These are phyloP conservation scores for Gomphus sp. DNA, from an alignment of 1,284 basidiomycete genomes.

Conservation along the genomic window DNA sequence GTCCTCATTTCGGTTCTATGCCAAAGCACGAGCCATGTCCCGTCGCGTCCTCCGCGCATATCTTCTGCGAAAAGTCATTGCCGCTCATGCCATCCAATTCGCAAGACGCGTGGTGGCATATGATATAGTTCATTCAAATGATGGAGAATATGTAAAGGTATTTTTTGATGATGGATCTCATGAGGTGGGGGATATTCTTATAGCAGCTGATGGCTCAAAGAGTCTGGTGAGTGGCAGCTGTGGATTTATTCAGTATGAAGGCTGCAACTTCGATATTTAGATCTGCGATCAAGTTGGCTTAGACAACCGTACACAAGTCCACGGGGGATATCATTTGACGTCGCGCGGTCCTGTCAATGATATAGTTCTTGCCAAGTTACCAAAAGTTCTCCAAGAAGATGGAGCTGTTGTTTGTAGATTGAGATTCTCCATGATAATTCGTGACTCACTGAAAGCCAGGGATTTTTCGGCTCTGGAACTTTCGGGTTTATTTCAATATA, in stretches of 20 bases:
- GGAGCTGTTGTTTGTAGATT: constrained; percentile 3
- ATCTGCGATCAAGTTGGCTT: constrained; percentile 8
- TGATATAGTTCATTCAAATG: constrained; percentile 6
- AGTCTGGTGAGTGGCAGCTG: constrained; percentile 2
- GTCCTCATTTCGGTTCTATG: constrained; percentile 3
- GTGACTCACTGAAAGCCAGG: not conserved
- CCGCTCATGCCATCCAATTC: constrained; percentile 4
- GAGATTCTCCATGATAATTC: not conserved
- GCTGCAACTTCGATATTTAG: not conserved
- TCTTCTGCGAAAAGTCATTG: constrained; percentile 9
- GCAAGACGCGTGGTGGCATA: constrained; percentile 4
- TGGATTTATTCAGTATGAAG: not conserved
- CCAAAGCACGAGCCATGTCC: constrained; percentile 9
- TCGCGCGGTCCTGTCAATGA: constrained; percentile 7
- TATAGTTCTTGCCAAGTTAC: constrained; percentile 2
- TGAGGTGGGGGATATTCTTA: constrained; percentile 7
- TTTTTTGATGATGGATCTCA: constrained; percentile 9
- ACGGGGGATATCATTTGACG: constrained; percentile 9
- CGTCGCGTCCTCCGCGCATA: constrained; percentile 5
- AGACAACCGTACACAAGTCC: constrained; percentile 8
- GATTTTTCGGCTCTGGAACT: constrained; percentile 7
- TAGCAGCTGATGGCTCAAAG: constrained; percentile 10
- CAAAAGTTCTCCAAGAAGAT: constrained; percentile 8
- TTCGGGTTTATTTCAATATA: constrained; percentile 10
- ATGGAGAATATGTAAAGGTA: constrained; percentile 9